These are phyloP conservation scores for Gillenia trifoliata DNA, from an alignment of 306 rosid genomes.

Conservation along the genomic window DNA sequence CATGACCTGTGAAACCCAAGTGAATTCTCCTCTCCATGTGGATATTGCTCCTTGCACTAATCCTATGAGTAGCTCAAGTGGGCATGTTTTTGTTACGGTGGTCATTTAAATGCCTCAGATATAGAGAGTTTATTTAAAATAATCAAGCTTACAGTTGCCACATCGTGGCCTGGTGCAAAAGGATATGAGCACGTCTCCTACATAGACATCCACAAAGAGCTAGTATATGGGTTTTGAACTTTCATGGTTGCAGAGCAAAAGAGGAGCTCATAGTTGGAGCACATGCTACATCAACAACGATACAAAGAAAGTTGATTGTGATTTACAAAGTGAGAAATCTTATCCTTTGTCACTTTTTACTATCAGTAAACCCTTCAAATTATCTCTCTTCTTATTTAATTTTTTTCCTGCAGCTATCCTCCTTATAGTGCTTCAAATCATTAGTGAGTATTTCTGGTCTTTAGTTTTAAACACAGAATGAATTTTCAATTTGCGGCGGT, in stretches of 20 bases:
- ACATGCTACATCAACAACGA: not conserved
- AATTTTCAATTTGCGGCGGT: no score
- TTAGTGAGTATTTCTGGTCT: no score
- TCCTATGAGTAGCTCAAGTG: not conserved
- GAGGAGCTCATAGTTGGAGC: rapidly evolving
- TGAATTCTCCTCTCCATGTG: not conserved
- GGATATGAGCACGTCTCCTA: not conserved
- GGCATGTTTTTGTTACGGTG: not conserved
- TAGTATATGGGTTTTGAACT: conserved; percentile 21
- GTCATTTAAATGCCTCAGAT: not conserved
- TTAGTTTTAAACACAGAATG: no score
- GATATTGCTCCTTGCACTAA: not conserved
- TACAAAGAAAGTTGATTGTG: not conserved
- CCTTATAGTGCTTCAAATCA: no score
- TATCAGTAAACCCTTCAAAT: no score
- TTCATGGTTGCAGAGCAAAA: not conserved
- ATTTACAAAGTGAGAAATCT: no score
- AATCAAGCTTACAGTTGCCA: not conserved
- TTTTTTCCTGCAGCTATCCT: no score
- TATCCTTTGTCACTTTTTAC: no score
- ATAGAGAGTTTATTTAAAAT: not conserved
- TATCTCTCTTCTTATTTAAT: no score
- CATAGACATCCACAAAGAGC: conserved; percentile 6
- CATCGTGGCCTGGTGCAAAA: not conserved
- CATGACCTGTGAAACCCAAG: not conserved